phyloP scores from a whole-genome alignment of 2,329 filamentous ascomycete genomes.

The Grosmannia penicillata region DNA sequence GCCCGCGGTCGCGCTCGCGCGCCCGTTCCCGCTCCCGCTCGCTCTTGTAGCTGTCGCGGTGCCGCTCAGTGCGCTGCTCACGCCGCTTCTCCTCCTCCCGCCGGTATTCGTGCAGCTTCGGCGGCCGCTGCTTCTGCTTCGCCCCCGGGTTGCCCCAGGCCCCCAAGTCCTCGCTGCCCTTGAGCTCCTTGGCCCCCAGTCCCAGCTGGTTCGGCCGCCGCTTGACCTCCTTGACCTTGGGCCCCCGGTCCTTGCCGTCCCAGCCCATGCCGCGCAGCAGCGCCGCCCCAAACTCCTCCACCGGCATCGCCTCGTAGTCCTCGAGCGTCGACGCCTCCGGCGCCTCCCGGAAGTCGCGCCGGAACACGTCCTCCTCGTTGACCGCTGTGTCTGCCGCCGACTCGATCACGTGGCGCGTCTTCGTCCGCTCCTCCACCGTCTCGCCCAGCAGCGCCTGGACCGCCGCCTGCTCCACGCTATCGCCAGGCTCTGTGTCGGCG shows the following conservation, averaged over 20 bases:
- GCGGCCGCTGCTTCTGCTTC: slow-evolving; percentile 6
- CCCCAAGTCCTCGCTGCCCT: slow-evolving; percentile 12
- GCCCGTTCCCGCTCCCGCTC: slow-evolving; percentile 9
- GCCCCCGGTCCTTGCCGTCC: slow-evolving; percentile 52
- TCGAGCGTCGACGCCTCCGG: slow-evolving; percentile 65
- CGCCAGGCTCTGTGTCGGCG: background rate
- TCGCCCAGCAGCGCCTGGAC: slow-evolving; percentile 10
- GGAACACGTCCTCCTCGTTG: slow-evolving; percentile 54
- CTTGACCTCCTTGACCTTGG: slow-evolving; percentile 50
- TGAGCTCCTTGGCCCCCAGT: slow-evolving; percentile 43
- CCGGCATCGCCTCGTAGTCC: slow-evolving; percentile 77
- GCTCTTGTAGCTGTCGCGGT: slow-evolving; percentile 11
- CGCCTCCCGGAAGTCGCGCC: slow-evolving; percentile 52
- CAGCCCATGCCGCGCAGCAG: slow-evolving; percentile 89
- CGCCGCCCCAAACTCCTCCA: slow-evolving; percentile 88
- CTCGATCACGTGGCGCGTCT: slow-evolving; percentile 9
- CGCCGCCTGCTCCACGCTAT: slow-evolving; percentile 8
- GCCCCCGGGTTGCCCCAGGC: slow-evolving; percentile 11
- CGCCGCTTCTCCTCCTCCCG: slow-evolving; percentile 11
- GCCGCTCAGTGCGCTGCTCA: slow-evolving; percentile 9
- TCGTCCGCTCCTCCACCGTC: slow-evolving; percentile 4
- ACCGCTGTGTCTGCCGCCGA: slow-evolving; percentile 22
- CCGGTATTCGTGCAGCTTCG: slow-evolving; percentile 12
- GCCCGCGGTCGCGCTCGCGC: slow-evolving; percentile 3
- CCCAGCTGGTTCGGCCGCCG: slow-evolving; percentile 70